phyloP scores from a whole-genome alignment of 768 basidiomycete genomes.

The Naematelia aurantialba region DNA sequence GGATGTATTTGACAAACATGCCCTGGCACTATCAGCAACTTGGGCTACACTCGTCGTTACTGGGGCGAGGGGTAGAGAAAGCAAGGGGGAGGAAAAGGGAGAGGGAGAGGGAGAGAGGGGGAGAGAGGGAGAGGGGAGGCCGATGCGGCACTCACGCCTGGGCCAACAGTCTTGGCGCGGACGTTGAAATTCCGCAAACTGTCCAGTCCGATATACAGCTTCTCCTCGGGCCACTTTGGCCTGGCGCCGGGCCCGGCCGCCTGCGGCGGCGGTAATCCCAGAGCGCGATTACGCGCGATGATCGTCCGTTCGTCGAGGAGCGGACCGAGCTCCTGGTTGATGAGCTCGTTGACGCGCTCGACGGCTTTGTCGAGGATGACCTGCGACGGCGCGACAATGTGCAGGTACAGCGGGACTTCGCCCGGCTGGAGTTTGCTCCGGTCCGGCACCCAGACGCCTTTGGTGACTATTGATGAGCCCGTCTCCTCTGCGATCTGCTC shows the following conservation, averaged over 20 bases:
- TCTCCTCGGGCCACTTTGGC: slow-evolving; percentile 97
- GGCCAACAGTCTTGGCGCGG: slow-evolving; percentile 94
- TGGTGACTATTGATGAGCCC: slow-evolving; percentile 85
- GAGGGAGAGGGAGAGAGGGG: not conserved
- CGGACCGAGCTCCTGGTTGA: slow-evolving; percentile 52
- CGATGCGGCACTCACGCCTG: slow-evolving; percentile 60
- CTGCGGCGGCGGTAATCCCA: slow-evolving; percentile 39
- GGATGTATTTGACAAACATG: slow-evolving; percentile 96
- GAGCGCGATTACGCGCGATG: slow-evolving; percentile 47
- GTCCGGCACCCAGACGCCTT: slow-evolving; percentile 96
- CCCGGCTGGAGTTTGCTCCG: slow-evolving; percentile 81
- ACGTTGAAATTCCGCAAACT: slow-evolving; percentile 95
- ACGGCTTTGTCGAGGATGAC: slow-evolving; percentile 51
- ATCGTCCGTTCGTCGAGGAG: slow-evolving; percentile 51
- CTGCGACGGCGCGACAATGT: slow-evolving; percentile 66
- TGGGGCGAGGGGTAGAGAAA: too few relatives aligned
- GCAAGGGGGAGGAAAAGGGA: not conserved
- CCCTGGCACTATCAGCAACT: slow-evolving; percentile 56
- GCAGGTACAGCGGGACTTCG: slow-evolving; percentile 89
- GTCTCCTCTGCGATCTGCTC: slow-evolving; percentile 83
- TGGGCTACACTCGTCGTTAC: too few relatives aligned
- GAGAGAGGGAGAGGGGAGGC: not conserved
- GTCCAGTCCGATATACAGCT: slow-evolving; percentile 81
- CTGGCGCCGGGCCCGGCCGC: slow-evolving; percentile 26
- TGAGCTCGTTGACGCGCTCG: slow-evolving; percentile 51